phyloP scores from a whole-genome alignment of 2,329 filamentous ascomycete species.

The Ambrosiella cleistominuta region DNA sequence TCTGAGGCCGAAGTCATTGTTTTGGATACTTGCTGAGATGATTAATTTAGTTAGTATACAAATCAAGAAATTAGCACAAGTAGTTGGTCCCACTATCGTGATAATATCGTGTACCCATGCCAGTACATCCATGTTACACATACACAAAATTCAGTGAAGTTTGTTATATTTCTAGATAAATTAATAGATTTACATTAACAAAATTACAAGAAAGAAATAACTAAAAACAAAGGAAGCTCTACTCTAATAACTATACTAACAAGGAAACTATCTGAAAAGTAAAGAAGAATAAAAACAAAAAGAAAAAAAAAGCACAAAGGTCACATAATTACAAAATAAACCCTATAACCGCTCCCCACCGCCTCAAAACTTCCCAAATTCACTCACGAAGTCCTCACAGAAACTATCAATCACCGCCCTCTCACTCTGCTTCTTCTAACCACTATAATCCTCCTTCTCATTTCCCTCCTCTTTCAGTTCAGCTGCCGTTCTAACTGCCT shows the following conservation, averaged over 20 bases:
- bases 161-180: no score
- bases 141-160: no score
- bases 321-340: not conserved
- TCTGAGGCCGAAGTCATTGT: conserved; percentile 53
- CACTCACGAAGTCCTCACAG: conserved; percentile 8
- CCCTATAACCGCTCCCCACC: not conserved
- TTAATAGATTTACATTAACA: no score
- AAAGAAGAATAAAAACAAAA: not conserved
- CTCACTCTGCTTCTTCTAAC: not conserved
- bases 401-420: conserved; percentile 1
- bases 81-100: no score
- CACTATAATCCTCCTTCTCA: not conserved
- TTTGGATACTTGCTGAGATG: conserved; percentile 39
- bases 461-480: not conserved
- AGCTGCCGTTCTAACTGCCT: conserved; percentile 4
- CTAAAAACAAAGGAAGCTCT: no score
- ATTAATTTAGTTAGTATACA: not conserved
- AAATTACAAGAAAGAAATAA: no score
- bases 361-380: not conserved
- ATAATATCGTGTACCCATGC: no score
- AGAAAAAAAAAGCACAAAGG: not conserved
- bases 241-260: no score
- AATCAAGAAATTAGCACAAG: no score
- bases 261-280: not conserved
- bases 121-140: no score